Conservation (phyloP, 2,329 filamentous ascomycete species). For the Scytalidium sp. region DNA sequence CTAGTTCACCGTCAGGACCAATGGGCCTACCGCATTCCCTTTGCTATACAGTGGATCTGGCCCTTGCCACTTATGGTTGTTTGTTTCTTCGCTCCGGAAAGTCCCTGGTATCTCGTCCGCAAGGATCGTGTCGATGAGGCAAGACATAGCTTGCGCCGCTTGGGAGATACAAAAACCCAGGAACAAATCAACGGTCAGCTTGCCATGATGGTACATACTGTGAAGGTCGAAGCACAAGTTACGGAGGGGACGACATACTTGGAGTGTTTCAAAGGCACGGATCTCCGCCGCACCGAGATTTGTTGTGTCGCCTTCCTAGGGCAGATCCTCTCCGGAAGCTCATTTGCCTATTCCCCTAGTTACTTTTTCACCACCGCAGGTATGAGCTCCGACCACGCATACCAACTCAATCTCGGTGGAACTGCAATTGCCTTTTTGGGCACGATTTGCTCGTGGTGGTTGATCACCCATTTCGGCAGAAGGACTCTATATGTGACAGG, state of each 20-base stretch:
- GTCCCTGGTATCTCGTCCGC: conserved; percentile 45
- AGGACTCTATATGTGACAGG: conserved; percentile 40
- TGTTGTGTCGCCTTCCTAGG: conserved; percentile 52
- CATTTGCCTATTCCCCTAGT: conserved; percentile 61
- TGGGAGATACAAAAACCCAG: conserved; percentile 36
- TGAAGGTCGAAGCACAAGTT: conserved; percentile 45
- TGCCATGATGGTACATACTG: conserved; percentile 52
- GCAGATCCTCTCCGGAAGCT: conserved; percentile 59
- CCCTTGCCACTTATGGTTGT: conserved; percentile 40
- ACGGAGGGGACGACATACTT: conserved; percentile 38
- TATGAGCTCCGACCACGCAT: conserved; percentile 42
- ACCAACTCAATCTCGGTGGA: conserved; percentile 41
- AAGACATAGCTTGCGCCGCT: conserved; percentile 35
- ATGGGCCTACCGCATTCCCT: conserved; percentile 46
- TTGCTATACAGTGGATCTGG: conserved; percentile 46
- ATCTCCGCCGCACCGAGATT: conserved; percentile 46
- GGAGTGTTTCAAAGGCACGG: conserved; percentile 45
- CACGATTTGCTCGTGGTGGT: conserved; percentile 45
- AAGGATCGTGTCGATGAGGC: conserved; percentile 38
- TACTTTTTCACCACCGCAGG: conserved; percentile 56
- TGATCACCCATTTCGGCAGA: conserved; percentile 39
- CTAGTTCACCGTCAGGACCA: conserved; percentile 34
- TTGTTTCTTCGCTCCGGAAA: conserved; percentile 42
- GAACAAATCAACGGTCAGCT: conserved; percentile 49
- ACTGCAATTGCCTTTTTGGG: conserved; percentile 41